Conservation (phyloP, 1,139 yeast species). For the Sporopachydermia cereana region DNA sequence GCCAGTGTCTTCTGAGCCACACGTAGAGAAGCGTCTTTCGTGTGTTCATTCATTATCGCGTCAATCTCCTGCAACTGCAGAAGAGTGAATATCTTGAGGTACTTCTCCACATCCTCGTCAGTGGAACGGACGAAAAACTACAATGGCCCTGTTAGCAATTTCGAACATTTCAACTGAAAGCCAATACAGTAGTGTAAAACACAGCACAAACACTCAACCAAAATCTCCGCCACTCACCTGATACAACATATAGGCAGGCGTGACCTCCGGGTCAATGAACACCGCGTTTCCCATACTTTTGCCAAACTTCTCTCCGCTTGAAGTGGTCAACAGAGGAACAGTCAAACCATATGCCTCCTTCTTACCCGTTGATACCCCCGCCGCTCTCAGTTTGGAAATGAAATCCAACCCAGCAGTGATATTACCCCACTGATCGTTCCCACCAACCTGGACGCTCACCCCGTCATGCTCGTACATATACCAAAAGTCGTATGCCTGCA, state of each 20-base stretch:
- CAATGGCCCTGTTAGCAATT: neutral
- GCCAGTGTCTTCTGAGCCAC: constrained; percentile 72
- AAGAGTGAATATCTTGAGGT: constrained; percentile 69
- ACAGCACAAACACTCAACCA: too few species aligned
- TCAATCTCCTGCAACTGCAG: constrained; percentile 53
- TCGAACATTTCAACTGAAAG: too few species aligned
- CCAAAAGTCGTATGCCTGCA: constrained; percentile 92
- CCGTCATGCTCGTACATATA: constrained; percentile 50
- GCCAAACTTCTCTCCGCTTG: constrained; percentile 90
- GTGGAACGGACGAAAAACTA: constrained; percentile 62
- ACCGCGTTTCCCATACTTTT: constrained; percentile 96
- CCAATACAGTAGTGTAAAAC: too few species aligned
- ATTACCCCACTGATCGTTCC: constrained; percentile 98
- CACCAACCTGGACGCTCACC: constrained; percentile 81
- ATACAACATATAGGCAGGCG: constrained; percentile 72
- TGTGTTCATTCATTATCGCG: constrained; percentile 39
- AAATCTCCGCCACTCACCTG: constrained; percentile 32
- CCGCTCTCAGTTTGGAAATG: constrained; percentile 46
- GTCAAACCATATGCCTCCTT: constrained; percentile 59
- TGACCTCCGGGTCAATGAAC: constrained; percentile 61
- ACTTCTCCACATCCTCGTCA: constrained; percentile 61
- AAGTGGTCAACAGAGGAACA: constrained; percentile 80
- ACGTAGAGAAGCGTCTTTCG: constrained; percentile 46
- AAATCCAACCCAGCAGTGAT: constrained; percentile 93
- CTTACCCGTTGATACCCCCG: constrained; percentile 17